Base-by-base conservation (phyloP, 129 eudicot species). In the Sambucus nigra region DNA sequence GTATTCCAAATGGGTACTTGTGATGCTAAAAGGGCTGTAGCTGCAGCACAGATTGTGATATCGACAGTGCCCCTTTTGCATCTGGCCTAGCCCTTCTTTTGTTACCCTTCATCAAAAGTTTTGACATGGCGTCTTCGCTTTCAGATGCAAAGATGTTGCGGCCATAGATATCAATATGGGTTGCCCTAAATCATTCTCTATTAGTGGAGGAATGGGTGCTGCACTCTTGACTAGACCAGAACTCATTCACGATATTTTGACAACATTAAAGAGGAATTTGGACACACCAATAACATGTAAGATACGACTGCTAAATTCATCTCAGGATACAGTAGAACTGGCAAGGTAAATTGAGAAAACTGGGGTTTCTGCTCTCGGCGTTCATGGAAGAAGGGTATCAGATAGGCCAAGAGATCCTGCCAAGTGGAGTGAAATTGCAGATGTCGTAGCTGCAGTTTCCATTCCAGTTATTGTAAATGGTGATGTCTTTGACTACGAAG, bases 341-440 rank as follows among this genome's bases (percentile, higher is more conserved):
- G 97, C 93, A 10, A 66, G 86, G 28, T 45, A 85, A 61, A 84
- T 88, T 4, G 97, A 88, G 77, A 88, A 81, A 73, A 78, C 93
- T 24, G 94, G 92, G 26, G 95, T 88, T 44, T 84, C 85, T 70
- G 97, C 97, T 56, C 55, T 88, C 55, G 97, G 79, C 55, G 88
- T 88, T 51, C 97, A 88, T 64, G 97, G 95, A 74, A 88, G 97
- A 78, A 80, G 60, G 75, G 94, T 88, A 64, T 71, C 85, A 18
- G 97, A 88, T 60, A 88, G 97, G 71, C 97, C 94, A 27, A 80
- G 91, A 70, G 97, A 88, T 76, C 97, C 97, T 38, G 94, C 97
- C 25, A 78, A 88, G 62, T 88, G 97, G 97, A 61, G 61, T 78
- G 94, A 84, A 64, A 84, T 88, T 62, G 82, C 92, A 44, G 76